Conservation (phyloP, 805 yeast genomes). For the Hanseniaspora nectarophila region DNA sequence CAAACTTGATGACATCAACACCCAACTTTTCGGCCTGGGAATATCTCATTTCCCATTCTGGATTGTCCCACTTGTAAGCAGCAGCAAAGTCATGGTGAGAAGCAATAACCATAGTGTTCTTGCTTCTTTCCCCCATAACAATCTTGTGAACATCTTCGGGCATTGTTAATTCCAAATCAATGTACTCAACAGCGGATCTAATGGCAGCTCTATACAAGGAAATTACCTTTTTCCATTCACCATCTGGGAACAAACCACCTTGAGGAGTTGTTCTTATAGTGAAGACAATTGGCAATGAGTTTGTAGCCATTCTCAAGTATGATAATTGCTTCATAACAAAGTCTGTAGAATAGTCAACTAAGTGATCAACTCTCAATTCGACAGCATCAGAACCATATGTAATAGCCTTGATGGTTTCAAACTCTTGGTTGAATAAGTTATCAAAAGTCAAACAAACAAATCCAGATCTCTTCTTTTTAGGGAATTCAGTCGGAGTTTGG, state of each 20-base stretch:
- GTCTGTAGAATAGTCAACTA: conserved; percentile 37
- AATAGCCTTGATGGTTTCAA: conserved; percentile 38
- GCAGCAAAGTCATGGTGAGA: conserved; percentile 71
- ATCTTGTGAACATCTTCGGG: conserved; percentile 45
- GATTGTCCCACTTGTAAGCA: conserved; percentile 47
- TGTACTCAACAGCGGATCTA: conserved; percentile 65
- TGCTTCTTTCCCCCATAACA: conserved; percentile 40
- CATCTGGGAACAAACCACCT: conserved; percentile 72
- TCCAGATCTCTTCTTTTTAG: conserved; percentile 38
- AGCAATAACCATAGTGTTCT: conserved; percentile 59
- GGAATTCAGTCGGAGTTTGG: conserved; percentile 25
- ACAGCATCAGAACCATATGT: conserved; percentile 68
- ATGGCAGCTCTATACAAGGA: conserved; percentile 49
- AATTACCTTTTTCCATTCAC: conserved; percentile 36
- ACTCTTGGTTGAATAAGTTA: conserved; percentile 38
- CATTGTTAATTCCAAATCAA: conserved; percentile 67
- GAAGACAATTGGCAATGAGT: conserved; percentile 62
- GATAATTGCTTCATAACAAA: conserved; percentile 69
- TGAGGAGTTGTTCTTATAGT: conserved; percentile 68
- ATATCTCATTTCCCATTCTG: conserved; percentile 66
- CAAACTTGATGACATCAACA: conserved; percentile 70
- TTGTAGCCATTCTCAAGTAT: conserved; percentile 47
- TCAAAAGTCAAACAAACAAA: conserved; percentile 64
- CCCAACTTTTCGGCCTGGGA: conserved; percentile 52
- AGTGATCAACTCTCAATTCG: conserved; percentile 68